Base-by-base conservation (phyloP, 2,329 filamentous ascomycete genomes). In the Monilinia laxa region DNA sequence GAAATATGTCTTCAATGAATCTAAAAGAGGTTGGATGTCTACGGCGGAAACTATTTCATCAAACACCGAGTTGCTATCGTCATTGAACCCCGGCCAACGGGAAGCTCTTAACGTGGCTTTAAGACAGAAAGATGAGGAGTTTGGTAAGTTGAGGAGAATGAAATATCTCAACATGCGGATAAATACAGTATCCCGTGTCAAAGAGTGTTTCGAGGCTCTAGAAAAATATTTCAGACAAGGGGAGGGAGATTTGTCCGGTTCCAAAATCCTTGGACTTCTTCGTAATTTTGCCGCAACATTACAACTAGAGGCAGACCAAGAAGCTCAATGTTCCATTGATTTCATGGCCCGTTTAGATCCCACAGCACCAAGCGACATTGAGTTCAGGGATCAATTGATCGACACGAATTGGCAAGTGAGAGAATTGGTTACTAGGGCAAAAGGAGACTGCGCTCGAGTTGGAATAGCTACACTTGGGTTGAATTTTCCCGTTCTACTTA, bases 1-100 rank as follows among this genome's bases (percentile, higher is more conserved):
- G 16, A 51, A 0, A 20, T 60, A 51, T 25, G 31, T 60, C n/a
- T 60, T 38, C 58, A 60, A 60, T 35, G n/a, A 60, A 18, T 51
- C 58, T 11, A 23, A 51, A 51, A 51, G 45, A 25, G 11, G 1
- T 20, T 60, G 58, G 28, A 60, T 60, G 58, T 38, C 23, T 14
- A 47, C 35, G 4, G 45, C 38, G 20, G 45, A 60, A 23, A 28
- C 20, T 20, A 4, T 60, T 12, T n/a, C 14, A 25, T 51, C 58
- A 14, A 51, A 60, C 20, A 18, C n/a, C 14, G 2, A 25, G 9
- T 20, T 60, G 18, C 45, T 60, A 16, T 51, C 45, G 9, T 51
- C 28, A 25, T 51, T 51, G 18, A 38, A 6, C 18, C 20, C 58
- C 1, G 31, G 12, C 2, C 28, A 60, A 10, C 47, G 58, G 18